Evolutionary conservation across 2,329 filamentous ascomycete genomes (phyloP).

Genomic region (Paracorniculantispora psalliotae): DNA sequence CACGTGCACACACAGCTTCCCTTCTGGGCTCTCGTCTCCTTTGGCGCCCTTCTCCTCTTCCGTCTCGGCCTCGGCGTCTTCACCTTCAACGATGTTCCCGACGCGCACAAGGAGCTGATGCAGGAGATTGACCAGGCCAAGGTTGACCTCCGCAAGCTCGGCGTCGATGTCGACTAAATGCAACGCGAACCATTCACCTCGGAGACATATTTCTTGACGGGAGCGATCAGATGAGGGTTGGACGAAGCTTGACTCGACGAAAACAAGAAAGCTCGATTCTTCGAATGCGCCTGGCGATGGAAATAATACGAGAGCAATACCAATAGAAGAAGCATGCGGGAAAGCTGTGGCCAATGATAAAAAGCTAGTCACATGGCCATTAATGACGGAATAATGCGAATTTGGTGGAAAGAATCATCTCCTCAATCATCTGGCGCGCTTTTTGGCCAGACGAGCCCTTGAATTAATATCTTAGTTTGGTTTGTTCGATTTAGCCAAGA

Average conservation of each 20-base stretch:
- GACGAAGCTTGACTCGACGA: neutral
- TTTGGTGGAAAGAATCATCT: neutral
- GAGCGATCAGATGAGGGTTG: no score
- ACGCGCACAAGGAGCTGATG: conserved; percentile 86
- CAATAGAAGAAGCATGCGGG: neutral
- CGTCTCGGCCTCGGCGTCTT: conserved; percentile 88
- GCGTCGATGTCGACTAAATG: conserved; percentile 69
- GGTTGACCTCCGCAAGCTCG: conserved; percentile 65
- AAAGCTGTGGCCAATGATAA: neutral
- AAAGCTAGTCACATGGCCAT: neutral
- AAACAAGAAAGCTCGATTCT: neutral
- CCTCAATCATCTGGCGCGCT: neutral
- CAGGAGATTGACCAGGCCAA: conserved; percentile 74
- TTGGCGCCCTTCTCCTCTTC: conserved; percentile 87
- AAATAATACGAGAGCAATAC: neutral
- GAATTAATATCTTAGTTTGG: neutral
- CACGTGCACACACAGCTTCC: conserved; percentile 59
- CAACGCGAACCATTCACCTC: neutral
- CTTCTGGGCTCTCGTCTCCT: conserved; percentile 85
- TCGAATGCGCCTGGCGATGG: neutral
- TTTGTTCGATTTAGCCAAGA: neutral
- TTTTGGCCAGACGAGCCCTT: neutral
- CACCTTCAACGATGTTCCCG: conserved; percentile 93
- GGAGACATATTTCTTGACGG: neutral
- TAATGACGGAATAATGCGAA: neutral